phyloP scores from a whole-genome alignment of 176 grass and related monocot genomes.

The Pontederia paniculata region DNA sequence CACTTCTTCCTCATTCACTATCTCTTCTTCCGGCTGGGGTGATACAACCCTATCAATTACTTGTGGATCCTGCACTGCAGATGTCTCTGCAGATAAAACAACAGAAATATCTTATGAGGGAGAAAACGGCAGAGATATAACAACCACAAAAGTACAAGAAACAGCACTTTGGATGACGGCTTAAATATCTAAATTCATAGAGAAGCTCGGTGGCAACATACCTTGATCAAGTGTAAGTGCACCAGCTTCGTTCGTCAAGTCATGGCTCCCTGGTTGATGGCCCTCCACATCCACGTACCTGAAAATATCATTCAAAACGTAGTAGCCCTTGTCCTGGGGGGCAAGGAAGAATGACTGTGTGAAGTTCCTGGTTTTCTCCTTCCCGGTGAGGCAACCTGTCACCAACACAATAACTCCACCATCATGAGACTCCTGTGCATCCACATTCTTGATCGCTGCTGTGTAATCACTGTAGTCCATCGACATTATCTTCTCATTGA shows the following conservation, averaged over 20 bases:
- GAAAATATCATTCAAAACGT: conserved; percentile 88
- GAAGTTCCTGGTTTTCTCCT: conserved; percentile 47
- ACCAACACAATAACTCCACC: conserved; percentile 80
- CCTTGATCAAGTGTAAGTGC: conserved; percentile 22
- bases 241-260: conserved; percentile 32
- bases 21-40: conserved; percentile 9
- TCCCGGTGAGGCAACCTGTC: conserved; percentile 58
- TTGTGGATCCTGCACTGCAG: not conserved
- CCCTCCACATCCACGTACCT: conserved; percentile 34
- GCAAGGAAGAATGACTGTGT: conserved; percentile 90
- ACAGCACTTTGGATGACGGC: not conserved
- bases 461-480: conserved; percentile 45
- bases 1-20: conserved; percentile 35
- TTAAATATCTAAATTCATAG: not conserved
- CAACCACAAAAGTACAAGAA: not conserved
- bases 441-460: conserved; percentile 83
- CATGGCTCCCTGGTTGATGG: conserved; percentile 5
- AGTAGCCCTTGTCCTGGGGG: conserved; percentile 89
- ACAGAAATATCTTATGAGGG: not conserved
- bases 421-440: conserved; percentile 72
- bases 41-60: not conserved
- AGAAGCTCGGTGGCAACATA: conserved; percentile 2
- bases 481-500: conserved; percentile 86
- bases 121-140: not conserved
- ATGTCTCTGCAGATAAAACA: not conserved